A percentile compares a stretch with the other conserved stretches of the same genome.
Evolutionary conservation across 2,329 filamentous ascomycete genomes (phyloP).

Genomic region (Teratosphaeria zuluensis): DNA sequence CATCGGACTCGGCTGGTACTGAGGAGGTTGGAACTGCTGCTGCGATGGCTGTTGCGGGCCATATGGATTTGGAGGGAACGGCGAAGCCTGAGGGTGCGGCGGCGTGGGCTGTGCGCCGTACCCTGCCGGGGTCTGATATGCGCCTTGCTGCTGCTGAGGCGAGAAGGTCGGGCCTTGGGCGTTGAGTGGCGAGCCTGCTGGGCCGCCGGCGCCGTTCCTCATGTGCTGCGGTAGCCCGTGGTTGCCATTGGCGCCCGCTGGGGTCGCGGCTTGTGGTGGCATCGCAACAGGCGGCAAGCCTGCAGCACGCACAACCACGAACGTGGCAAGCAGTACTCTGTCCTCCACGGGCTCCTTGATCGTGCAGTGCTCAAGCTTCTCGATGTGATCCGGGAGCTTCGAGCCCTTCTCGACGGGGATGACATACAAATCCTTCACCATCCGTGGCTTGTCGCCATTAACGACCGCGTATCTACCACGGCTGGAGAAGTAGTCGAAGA

Average conservation of each 20-base stretch:
- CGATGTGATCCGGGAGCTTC: conserved; percentile 71
- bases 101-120: conserved; percentile 9
- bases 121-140: conserved; percentile 24
- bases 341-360: conserved; percentile 60
- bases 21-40: conserved; percentile 2
- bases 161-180: conserved; percentile 30
- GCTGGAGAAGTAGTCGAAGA: conserved; percentile 80
- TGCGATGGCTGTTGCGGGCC: conserved; percentile 13
- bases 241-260: conserved; percentile 1
- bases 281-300: not conserved
- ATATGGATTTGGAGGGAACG: conserved; percentile 32
- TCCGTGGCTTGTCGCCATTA: conserved; percentile 46
- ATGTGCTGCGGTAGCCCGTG: conserved; percentile 11
- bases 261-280: conserved; percentile 5
- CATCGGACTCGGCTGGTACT: conserved; percentile 24
- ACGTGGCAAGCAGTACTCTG: conserved; percentile 70
- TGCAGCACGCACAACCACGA: conserved; percentile 62
- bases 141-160: conserved; percentile 10
- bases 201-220: conserved; percentile 8
- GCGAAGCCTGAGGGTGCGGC: conserved; percentile 1
- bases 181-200: conserved; percentile 27
- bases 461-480: conserved; percentile 83
- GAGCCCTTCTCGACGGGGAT: conserved; percentile 69
- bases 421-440: conserved; percentile 84
- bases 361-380: conserved; percentile 75